Evolutionary conservation across 139 green algal genomes (phyloP).

Genomic region (Chlamydomonas applanata): DNA sequence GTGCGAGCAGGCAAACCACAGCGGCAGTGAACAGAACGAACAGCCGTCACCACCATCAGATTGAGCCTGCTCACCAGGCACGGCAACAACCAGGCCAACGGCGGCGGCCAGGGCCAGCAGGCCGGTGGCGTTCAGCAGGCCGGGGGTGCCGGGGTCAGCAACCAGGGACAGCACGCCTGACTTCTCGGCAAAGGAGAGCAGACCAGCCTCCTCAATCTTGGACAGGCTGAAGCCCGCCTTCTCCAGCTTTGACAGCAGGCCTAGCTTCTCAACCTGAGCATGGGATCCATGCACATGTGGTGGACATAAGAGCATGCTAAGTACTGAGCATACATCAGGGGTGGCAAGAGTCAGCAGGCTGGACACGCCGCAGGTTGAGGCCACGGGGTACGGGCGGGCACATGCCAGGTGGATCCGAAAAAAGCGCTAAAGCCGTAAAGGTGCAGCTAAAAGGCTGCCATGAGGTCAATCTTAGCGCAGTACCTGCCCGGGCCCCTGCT

Average conservation of each 20-base stretch:
- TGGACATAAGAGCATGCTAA: not conserved
- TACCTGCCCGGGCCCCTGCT: no score
- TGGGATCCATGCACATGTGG: not conserved
- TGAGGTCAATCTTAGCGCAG: no score
- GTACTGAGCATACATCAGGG: not conserved
- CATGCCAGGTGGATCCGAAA: no score
- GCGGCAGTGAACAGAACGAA: no score
- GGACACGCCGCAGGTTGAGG: no score
- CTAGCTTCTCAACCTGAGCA: constrained; percentile 57
- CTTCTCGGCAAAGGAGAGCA: constrained; percentile 67
- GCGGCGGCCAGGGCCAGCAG: constrained; percentile 17
- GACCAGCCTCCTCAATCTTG: constrained; percentile 67
- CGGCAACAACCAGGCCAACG: constrained; percentile 7
- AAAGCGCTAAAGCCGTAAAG: no score
- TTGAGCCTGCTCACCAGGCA: no score
- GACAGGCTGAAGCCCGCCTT: constrained; percentile 56
- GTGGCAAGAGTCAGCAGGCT: no score
- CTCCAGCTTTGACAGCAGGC: constrained; percentile 61
- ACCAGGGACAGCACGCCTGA: constrained; percentile 41
- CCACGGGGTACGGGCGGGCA: no score
- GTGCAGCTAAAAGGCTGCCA: no score
- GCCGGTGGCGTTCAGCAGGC: constrained; percentile 27
- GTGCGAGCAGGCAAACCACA: no score
- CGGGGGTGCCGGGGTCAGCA: constrained; percentile 33
- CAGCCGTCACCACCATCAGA: no score